Evolutionary conservation across 2,329 filamentous ascomycete species (phyloP), one percentile per base, ranked within the genome.

Genomic region (Nigrograna mackinnonii): DNA sequence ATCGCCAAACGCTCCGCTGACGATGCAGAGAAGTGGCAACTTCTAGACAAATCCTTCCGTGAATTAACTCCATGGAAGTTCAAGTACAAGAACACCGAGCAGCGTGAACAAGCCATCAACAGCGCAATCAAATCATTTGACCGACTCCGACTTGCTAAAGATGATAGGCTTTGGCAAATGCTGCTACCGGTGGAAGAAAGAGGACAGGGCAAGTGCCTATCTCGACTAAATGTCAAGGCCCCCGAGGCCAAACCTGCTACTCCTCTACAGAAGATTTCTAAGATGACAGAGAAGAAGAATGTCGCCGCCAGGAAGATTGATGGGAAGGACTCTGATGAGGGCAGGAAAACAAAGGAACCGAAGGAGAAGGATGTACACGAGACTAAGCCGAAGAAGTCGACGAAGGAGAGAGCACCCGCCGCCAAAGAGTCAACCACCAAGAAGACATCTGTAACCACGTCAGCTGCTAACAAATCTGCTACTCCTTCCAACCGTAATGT

Each of bases 71-170:
- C 83, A 7, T 85, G 76, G 73, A 77, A 74, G 6, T 85, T 85
- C 56, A 73, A 73, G 11, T 86, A 84, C 61, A 74, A 72, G 20
- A 74, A 68, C 26, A 58, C 75, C 35, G 74, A 79, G 35, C 79
- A 84, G 43, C 74, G 82, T 14, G 72, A 83, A 47, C 69, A 76
- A 39, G 83, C 81, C 20, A 80, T 85, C 54, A 78, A 84, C 49
- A 79, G 79, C 64, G 81, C 82, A 40, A 78, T 85, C 55, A 78
- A 77, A 39, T 80, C 82, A 32, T 85, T 81, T 60, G 83, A 86
- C 63, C 76, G 83, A 39, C 73, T 80, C 65, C 74, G 83, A 20
- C 68, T 85, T 14, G 76, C 78, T 5, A 79, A 79, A 49, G 74
- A 78, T 26, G 82, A 85, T 56, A 78, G 78, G 56, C 67, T 81